Base-by-base conservation (phyloP, 768 basidiomycete genomes). In the Xerocomellus dryophilus region DNA sequence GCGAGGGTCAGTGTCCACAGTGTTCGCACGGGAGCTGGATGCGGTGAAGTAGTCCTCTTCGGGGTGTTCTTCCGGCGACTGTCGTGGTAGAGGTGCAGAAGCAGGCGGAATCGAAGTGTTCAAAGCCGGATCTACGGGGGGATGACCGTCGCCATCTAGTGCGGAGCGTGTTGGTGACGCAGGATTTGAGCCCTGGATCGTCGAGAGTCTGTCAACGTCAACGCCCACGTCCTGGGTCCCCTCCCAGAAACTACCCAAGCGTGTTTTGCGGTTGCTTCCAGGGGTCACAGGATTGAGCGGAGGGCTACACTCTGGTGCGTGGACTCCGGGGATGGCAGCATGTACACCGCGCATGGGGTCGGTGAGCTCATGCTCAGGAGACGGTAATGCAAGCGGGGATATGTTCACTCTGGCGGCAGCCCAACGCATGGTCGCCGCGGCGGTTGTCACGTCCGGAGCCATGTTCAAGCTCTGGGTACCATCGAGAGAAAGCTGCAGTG, bases 321-420 rank as follows among this genome's bases (percentile, higher is more conserved):
- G 82, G 10, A 81, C 78, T 21, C 85, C 81, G 1, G 88, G 86
- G 41, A 88, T 80, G 9, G 82, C 74, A 23, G 87, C 77, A 9
- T 79, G 84, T 20, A 86, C 79, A 32, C 84, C 83, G 35, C 89
- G 83, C 83, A 97, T 85, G 0, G 94, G 94, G 70, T 97, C 94
- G 10, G 86, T 86, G 23, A 96, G 80, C 65, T 97, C 94, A 61
- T 89, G 85, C 65, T 98, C 94, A 0, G 94, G 94, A 11, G 88
- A 91, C 2, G 94, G 93, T 1, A 95, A 78, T 0, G 90, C 85
- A 23, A 98, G 77, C 0, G 94, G 94, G 0, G 91, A 86, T 50
- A 98, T 83, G 61, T 90, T 84, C 10, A 92, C 84, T 21, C 87
- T 78, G 10, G 88, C 82, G 3, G 85, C 90, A n/a, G 92, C 92